Evolutionary conservation across 2,329 filamentous ascomycete species (phyloP).

Genomic region (Coniella lustricola): DNA sequence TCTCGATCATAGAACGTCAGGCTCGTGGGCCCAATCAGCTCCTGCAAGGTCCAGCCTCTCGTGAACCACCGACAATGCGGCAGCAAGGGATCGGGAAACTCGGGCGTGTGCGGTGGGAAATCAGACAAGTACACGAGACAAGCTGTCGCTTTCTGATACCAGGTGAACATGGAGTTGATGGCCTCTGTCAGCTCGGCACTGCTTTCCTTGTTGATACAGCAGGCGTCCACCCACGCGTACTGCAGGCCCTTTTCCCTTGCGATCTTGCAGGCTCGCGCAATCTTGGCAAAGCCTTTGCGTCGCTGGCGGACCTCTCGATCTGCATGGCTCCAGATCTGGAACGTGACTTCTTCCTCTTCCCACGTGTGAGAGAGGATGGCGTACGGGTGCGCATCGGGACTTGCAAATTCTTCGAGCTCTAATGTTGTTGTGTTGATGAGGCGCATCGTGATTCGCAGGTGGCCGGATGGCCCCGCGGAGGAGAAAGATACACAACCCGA

Average conservation of each 20-base stretch:
- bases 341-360: conserved; percentile 20
- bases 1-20: conserved; percentile 14
- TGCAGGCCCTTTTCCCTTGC: conserved; percentile 3
- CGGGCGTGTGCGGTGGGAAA: not conserved
- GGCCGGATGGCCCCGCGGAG: not conserved
- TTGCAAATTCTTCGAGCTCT: not conserved
- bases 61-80: conserved; percentile 14
- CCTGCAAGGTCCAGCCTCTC: conserved; percentile 17
- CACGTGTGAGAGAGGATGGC: conserved; percentile 25
- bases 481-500: too few relatives aligned
- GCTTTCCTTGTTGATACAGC: conserved; percentile 14
- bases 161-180: conserved; percentile 17
- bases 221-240: conserved; percentile 12
- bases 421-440: conserved; percentile 4
- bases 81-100: conserved; percentile 1
- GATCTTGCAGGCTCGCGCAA: conserved; percentile 5
- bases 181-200: conserved; percentile 15
- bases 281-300: conserved; percentile 4
- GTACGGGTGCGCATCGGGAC: conserved; percentile 11
- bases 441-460: conserved; percentile 1
- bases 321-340: conserved; percentile 16
- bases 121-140: conserved; percentile 16
- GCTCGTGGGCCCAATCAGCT: conserved; percentile 13
- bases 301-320: not conserved
- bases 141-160: conserved; percentile 13